These are phyloP conservation scores for Tylopilus plumbeoviolaceoides DNA, from an alignment of 768 basidiomycete genomes.

Conservation along the genomic window DNA sequence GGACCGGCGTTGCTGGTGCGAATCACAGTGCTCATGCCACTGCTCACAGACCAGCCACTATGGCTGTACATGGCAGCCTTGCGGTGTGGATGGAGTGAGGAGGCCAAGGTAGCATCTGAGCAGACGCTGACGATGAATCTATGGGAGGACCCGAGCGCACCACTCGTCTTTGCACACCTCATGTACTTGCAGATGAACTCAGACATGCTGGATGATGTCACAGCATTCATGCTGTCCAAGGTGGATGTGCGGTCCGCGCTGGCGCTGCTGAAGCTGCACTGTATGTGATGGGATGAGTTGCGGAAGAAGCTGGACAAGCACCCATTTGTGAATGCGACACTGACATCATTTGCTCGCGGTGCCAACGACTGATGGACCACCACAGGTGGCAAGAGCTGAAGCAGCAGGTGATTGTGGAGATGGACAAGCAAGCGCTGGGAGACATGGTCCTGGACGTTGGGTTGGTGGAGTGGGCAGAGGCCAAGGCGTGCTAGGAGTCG, in stretches of 20 bases:
- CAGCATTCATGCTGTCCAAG: constrained; percentile 44
- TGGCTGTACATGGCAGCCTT: constrained; percentile 52
- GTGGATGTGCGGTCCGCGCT: constrained; percentile 50
- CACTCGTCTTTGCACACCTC: no score
- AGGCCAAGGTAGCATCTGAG: constrained; percentile 50
- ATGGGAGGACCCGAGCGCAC: constrained; percentile 40
- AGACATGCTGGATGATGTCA: no score
- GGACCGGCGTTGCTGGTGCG: constrained; percentile 59
- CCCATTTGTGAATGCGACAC: constrained; percentile 52
- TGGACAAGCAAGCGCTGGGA: constrained; percentile 55
- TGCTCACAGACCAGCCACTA: constrained; percentile 47
- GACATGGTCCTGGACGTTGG: constrained; percentile 52
- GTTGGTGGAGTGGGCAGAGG: constrained; percentile 51
- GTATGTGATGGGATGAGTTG: constrained; percentile 45
- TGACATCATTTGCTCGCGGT: constrained; percentile 43
- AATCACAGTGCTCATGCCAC: constrained; percentile 48
- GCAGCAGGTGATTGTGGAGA: constrained; percentile 50
- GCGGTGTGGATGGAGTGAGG: constrained; percentile 56
- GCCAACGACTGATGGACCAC: constrained; percentile 48
- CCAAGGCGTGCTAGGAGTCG: constrained; percentile 58
- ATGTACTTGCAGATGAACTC: no score
- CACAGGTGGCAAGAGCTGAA: constrained; percentile 65
- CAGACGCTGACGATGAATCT: constrained; percentile 54
- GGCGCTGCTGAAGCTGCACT: constrained; percentile 53
- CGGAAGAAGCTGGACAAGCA: constrained; percentile 48